These are phyloP conservation scores for Microbotryomycetes sp. DNA, from an alignment of 1,284 basidiomycete genomes.

Conservation along the genomic window DNA sequence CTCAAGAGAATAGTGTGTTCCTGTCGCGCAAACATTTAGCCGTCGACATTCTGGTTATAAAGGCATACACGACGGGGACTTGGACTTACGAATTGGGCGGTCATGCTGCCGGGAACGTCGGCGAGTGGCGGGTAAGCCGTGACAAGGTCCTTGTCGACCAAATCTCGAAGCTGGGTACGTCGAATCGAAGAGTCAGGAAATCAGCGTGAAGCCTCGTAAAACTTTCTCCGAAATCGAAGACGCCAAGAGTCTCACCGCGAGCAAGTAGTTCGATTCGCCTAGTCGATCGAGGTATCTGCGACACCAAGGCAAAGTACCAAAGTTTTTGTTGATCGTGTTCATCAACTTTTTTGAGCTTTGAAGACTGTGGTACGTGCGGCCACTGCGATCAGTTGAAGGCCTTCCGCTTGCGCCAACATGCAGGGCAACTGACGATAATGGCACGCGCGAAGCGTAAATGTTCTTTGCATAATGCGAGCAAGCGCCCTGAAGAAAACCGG, in stretches of 20 bases:
- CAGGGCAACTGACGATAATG: slow-evolving; percentile 54
- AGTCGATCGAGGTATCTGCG: slow-evolving; percentile 84
- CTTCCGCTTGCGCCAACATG: too few relatives aligned
- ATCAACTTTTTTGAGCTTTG: slow-evolving; percentile 78
- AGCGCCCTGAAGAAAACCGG: slow-evolving; percentile 57
- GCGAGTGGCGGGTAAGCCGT: slow-evolving; percentile 90
- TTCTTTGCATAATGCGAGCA: slow-evolving; percentile 86
- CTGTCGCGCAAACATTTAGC: neutral
- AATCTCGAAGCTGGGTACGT: slow-evolving; percentile 64
- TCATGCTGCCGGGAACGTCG: slow-evolving; percentile 50
- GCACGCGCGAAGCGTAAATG: slow-evolving; percentile 60
- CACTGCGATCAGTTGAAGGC: neutral
- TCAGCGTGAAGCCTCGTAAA: too few relatives aligned
- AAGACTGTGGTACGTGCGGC: slow-evolving; percentile 58
- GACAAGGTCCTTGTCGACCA: slow-evolving; percentile 82
- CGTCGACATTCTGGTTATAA: slow-evolving; percentile 13
- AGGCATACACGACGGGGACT: too few relatives aligned
- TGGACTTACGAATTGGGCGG: slow-evolving; percentile 76
- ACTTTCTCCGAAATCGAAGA: too few relatives aligned
- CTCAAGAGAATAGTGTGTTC: slow-evolving; percentile 89
- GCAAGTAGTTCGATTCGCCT: slow-evolving; percentile 91
- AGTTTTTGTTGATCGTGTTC: slow-evolving; percentile 83
- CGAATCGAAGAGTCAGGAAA: too few relatives aligned
- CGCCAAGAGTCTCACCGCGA: slow-evolving; percentile 76
- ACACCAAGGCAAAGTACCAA: slow-evolving; percentile 94